Evolutionary conservation across 2,329 filamentous ascomycete genomes (phyloP).

Genomic region (Fusarium armeniacum): DNA sequence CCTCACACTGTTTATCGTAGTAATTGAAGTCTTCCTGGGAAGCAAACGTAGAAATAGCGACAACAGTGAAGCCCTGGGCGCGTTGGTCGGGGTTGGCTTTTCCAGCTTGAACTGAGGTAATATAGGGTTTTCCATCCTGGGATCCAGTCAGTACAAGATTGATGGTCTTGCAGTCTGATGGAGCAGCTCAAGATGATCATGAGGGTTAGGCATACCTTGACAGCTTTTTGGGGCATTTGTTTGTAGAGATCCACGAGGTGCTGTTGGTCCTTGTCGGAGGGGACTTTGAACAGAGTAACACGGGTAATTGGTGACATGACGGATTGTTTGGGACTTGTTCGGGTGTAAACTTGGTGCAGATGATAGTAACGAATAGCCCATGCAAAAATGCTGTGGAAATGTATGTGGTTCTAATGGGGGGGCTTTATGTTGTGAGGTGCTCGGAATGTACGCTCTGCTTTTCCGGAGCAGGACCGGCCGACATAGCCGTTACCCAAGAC

Average conservation of each 20-base stretch:
- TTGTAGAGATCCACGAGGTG: constrained; percentile 53
- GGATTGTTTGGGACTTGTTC: neutral
- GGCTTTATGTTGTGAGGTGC: neutral
- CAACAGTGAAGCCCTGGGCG: constrained; percentile 70
- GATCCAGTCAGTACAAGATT: neutral
- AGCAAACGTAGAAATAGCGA: constrained; percentile 68
- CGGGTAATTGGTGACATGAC: constrained; percentile 46
- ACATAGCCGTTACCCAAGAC: neutral
- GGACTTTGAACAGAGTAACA: constrained; percentile 58
- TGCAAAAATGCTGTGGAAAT: neutral
- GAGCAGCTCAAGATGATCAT: neutral
- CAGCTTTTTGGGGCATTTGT: constrained; percentile 51
- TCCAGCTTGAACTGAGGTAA: constrained; percentile 64
- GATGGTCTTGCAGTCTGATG: too few relatives aligned
- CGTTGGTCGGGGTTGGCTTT: constrained; percentile 66
- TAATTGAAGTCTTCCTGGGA: constrained; percentile 72
- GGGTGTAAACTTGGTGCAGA: rapidly evolving
- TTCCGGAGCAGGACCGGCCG: neutral
- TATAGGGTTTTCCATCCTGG: constrained; percentile 73
- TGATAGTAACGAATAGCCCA: too few relatives aligned
- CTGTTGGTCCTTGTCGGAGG: constrained; percentile 51
- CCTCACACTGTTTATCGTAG: constrained; percentile 65
- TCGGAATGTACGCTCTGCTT: neutral
- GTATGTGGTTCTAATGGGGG: neutral
- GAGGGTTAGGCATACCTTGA: constrained; percentile 47